Evolutionary conservation across 169 alveolate species (phyloP), one percentile per base, ranked within the genome.

Genomic region (Cryptosporidium tyzzeri): DNA sequence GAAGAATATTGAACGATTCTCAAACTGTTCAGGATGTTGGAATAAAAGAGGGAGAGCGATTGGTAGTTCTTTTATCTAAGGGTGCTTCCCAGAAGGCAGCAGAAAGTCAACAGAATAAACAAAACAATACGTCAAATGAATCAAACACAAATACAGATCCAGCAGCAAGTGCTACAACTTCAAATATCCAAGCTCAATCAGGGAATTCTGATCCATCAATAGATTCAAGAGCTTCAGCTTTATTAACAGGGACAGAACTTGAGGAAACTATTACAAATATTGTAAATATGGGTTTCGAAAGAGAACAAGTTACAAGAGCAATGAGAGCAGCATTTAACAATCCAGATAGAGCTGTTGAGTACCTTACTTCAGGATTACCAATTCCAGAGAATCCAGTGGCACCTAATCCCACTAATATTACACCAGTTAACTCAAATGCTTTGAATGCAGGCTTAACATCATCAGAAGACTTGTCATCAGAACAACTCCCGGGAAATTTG

Each of bases 271-370:
- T 91, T 44, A 73, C 86, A 92, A 94, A 96, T 48, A 94, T 97
- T 29, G 94, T 95, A 69, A 96, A 94, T 26, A 96, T 98, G 98
- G 99, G 99, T 41, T 97, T 97, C 51, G 95, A 92, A 33, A 94
- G 97, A 71, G 95, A 94, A 12, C 65, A 85, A 70, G 98, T 96
- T 70, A 92, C 92, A 59, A 91, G 85, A 73, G 99, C 99, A 16
- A 93, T 98, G 96, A 91, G 95, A 48, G 98, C 99, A 18, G 99
- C 99, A 8, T 96, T 93, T 80, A 96, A 96, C 94, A 97, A 97
- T 59, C 99, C 99, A 14, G 98, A 98, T 62, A 94, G 98, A 58
- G 99, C 99, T 16, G 95, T 96, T 44, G 99, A 98, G 58, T 97
- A 95, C 85, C 92, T 98, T 59, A 86, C 97, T 53, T 96, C 95